phyloP scores from a whole-genome alignment of 2,329 filamentous ascomycete species.

The Paecilomyces formosus region DNA sequence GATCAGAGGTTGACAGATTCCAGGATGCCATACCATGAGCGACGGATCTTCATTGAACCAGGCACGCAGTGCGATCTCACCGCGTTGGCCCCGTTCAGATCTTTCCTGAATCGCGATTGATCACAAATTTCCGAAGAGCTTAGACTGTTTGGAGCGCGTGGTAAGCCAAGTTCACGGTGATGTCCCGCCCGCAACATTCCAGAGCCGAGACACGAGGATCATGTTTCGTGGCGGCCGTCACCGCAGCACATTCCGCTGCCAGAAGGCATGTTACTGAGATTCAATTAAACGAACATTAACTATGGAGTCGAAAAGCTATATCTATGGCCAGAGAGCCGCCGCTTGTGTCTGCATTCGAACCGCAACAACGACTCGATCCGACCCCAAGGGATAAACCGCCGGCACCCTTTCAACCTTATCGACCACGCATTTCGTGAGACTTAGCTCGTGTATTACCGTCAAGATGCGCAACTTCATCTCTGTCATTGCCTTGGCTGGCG shows the following conservation, averaged over 20 bases:
- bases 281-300: neutral
- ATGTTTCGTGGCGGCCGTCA: neutral
- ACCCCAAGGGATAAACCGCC: neutral
- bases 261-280: neutral
- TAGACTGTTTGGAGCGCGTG: neutral
- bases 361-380: neutral
- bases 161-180: neutral
- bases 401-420: neutral
- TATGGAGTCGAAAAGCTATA: neutral
- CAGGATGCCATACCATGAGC: neutral
- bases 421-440: neutral
- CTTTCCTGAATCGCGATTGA: neutral
- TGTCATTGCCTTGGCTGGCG: neutral
- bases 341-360: neutral
- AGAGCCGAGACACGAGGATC: neutral
- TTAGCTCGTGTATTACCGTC: neutral
- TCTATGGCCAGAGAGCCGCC: neutral
- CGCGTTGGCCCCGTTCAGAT: neutral
- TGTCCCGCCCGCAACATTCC: neutral
- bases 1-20: neutral
- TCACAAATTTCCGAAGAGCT: neutral
- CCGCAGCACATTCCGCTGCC: neutral
- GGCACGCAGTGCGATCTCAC: neutral
- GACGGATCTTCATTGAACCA: neutral
- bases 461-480: conserved; percentile 1